Evolutionary conservation across 2,329 filamentous ascomycete species (phyloP), one percentile per base, ranked within the genome.

Genomic region (Dactylellina leptospora): DNA sequence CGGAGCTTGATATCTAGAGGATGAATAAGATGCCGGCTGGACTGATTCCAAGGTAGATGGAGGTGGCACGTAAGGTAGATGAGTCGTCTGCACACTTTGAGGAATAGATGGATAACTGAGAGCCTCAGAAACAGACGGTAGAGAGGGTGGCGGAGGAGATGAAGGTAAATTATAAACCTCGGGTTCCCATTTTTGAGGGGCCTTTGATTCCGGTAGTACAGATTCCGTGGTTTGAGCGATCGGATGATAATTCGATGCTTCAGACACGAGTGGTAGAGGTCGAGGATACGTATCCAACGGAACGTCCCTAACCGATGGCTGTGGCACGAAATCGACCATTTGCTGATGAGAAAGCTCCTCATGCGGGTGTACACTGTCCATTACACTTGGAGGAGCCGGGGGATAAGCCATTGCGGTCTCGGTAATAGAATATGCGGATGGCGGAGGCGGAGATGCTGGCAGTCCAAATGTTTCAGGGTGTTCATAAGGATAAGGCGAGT

Each of bases 91-190:
- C 4, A 61, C 40, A 25, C 56, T 71, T 5, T 42, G 51, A 13
- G 68, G 68, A 13, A 64, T 23, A 1, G 59, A 56, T 25, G 68
- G 68, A 44, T 72, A 72, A 23, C 38, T 47, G 4, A 55, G 18
- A 10, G 59, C 47, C 30, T 64, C 68, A 10, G 68, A 72, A 44
- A 64, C 28, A 20, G 68, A 64, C 9, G 59, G 59, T 4, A 60
- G 16, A 3, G 68, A 64, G n/a, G 59, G 68, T 5, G 68, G 68
- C 25, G 68, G 68, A 2, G 68, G 68, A 9, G 68, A 72, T 36
- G 30, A 45, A 8, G 68, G 68, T 20, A 72, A 47, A 8, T 25
- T 45, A 25, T 60, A 64, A 20, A 28, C 27, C n/a, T 64, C 45
- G 9, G 68, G 51, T 11, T 62, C 47, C 48, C 54, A 44, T 30